phyloP scores from a whole-genome alignment of 2,329 filamentous ascomycete species.

The Drechslerella stenobrocha region DNA sequence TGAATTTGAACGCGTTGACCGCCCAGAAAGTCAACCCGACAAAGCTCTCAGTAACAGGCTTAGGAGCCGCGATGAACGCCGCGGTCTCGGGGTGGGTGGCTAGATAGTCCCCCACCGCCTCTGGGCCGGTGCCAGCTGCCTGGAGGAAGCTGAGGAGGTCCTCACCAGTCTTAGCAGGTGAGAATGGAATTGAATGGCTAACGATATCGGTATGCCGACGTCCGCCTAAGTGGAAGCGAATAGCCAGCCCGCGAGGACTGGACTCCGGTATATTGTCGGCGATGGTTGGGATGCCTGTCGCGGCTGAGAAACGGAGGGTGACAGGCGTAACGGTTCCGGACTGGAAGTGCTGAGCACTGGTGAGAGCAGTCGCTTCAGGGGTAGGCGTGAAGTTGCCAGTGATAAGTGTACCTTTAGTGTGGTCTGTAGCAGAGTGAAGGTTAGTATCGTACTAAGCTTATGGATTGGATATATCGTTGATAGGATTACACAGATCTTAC shows the following conservation, averaged over 20 bases:
- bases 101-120: conserved; percentile 57
- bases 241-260: conserved; percentile 60
- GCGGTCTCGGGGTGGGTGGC: conserved; percentile 58
- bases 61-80: conserved; percentile 60
- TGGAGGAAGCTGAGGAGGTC: conserved; percentile 57
- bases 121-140: conserved; percentile 18
- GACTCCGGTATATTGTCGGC: conserved; percentile 60
- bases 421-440: conserved; percentile 56
- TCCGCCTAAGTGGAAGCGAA: conserved; percentile 59
- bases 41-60: conserved; percentile 60
- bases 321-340: conserved; percentile 58
- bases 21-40: conserved; percentile 59
- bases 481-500: conserved; percentile 50
- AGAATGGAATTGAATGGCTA: conserved; percentile 61
- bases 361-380: conserved; percentile 58
- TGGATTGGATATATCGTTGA: not conserved
- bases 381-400: conserved; percentile 61
- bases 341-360: conserved; percentile 59
- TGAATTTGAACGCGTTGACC: conserved; percentile 61
- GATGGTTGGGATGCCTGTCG: conserved; percentile 60
- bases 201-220: conserved; percentile 64
- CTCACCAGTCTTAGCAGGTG: conserved; percentile 61
- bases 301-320: conserved; percentile 61
- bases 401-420: conserved; percentile 62
- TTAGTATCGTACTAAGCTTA: conserved; percentile 20